Percentiles rank a stretch among this genome's conserved stretches.
phyloP scores from a whole-genome alignment of 2,329 filamentous ascomycete species.

The Magnaporthales sp. region DNA sequence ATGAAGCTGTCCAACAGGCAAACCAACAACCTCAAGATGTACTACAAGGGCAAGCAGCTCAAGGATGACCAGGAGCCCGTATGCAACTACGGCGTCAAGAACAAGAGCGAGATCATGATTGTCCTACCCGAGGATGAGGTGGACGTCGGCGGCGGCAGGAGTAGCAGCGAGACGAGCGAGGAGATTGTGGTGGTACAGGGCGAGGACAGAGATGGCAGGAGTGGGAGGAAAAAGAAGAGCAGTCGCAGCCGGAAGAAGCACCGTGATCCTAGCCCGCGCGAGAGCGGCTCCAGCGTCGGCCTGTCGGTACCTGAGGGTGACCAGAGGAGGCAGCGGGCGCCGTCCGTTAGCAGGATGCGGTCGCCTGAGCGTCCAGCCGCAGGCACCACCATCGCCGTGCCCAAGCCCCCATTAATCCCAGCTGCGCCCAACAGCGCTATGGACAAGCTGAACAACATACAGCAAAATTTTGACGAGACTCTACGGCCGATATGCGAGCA shows the following conservation, averaged over 20 bases:
- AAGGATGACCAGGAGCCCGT: conserved; percentile 53
- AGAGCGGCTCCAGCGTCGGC: conserved; percentile 23
- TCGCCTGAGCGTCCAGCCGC: conserved; percentile 23
- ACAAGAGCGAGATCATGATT: conserved; percentile 52
- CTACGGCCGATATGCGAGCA: conserved; percentile 57
- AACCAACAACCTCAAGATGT: conserved; percentile 50
- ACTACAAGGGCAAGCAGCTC: conserved; percentile 65
- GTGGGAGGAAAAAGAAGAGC: conserved; percentile 32
- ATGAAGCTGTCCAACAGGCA: conserved; percentile 50
- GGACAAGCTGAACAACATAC: conserved; percentile 60
- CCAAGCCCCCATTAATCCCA: conserved; percentile 17
- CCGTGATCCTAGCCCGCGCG: conserved; percentile 28
- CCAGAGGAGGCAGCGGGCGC: conserved; percentile 20
- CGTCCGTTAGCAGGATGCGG: conserved; percentile 25
- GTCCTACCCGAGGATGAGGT: conserved; percentile 42
- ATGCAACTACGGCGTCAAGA: conserved; percentile 52
- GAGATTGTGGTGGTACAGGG: conserved; percentile 39
- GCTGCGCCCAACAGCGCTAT: conserved; percentile 32
- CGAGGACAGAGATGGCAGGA: conserved; percentile 28
- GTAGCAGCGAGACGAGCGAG: conserved; percentile 29
- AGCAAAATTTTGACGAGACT: conserved; percentile 52
- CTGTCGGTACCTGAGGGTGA: conserved; percentile 23
- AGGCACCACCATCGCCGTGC: background rate
- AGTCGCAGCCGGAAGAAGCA: conserved; percentile 30
- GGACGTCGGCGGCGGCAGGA: conserved; percentile 25